Evolutionary conservation across 2,329 filamentous ascomycete species (phyloP).

Genomic region (Neofusicoccum umdonicola): DNA sequence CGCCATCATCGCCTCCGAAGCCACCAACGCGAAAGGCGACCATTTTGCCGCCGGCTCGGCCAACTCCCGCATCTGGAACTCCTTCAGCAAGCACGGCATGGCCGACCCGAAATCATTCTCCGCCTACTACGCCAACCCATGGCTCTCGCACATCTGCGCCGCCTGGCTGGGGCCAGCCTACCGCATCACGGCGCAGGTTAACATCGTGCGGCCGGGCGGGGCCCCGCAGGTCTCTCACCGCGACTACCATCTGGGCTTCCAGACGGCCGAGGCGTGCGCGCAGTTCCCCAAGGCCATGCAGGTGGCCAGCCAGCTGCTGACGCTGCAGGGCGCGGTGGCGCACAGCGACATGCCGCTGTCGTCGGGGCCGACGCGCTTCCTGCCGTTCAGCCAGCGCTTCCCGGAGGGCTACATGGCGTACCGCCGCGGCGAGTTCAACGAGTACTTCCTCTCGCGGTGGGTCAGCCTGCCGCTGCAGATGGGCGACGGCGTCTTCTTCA

Average conservation of each 20-base stretch:
- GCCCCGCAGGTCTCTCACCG: conserved; percentile 58
- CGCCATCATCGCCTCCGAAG: conserved; percentile 49
- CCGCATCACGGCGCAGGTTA: conserved; percentile 61
- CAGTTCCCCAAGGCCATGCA: conserved; percentile 55
- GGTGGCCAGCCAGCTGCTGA: conserved; percentile 55
- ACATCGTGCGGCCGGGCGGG: conserved; percentile 60
- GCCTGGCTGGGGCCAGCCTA: conserved; percentile 62
- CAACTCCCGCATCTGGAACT: conserved; percentile 66
- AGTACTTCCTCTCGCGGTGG: conserved; percentile 54
- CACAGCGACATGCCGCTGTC: conserved; percentile 60
- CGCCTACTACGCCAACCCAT: conserved; percentile 60
- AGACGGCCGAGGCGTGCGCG: conserved; percentile 48
- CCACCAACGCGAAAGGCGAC: conserved; percentile 49
- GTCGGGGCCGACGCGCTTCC: conserved; percentile 59
- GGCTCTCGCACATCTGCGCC: conserved; percentile 52
- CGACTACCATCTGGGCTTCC: conserved; percentile 65
- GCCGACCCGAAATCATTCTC: conserved; percentile 54
- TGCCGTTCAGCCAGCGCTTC: conserved; percentile 61
- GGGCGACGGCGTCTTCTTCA: conserved; percentile 64
- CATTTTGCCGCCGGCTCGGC: conserved; percentile 58
- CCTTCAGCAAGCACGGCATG: conserved; percentile 60
- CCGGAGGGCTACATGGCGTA: conserved; percentile 60
- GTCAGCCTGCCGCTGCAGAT: conserved; percentile 52
- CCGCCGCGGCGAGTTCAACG: conserved; percentile 51
- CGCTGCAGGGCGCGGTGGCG: conserved; percentile 62